Conservation (phyloP, 352 stramenopile species). For the Phytophthora cryptogea region DNA sequence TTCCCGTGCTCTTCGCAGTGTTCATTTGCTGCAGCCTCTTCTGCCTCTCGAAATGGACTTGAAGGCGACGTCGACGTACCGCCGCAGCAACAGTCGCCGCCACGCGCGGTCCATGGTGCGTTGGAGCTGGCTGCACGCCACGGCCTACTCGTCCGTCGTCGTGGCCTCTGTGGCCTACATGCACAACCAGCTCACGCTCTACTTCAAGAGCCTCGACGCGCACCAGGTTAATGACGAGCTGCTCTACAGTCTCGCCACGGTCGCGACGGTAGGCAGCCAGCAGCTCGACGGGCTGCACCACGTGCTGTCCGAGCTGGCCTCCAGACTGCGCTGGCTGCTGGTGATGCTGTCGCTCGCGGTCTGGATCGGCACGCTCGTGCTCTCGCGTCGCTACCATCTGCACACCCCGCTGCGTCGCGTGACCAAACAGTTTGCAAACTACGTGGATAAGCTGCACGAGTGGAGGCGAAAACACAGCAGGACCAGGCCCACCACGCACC, state of each 20-base stretch:
- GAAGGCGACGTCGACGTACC: slow-evolving; percentile 10
- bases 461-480: slow-evolving; percentile 15
- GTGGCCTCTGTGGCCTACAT: slow-evolving; percentile 76
- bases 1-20: not conserved
- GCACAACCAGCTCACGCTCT: slow-evolving; percentile 52
- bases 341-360: slow-evolving; percentile 42
- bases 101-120: slow-evolving; percentile 36
- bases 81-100: slow-evolving; percentile 14
- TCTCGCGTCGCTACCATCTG: slow-evolving; percentile 51
- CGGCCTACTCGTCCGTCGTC: slow-evolving; percentile 66
- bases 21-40: not conserved
- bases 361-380: slow-evolving; percentile 52
- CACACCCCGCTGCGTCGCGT: slow-evolving; percentile 55
- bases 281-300: slow-evolving; percentile 40
- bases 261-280: slow-evolving; percentile 32
- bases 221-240: slow-evolving; percentile 43
- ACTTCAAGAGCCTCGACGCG: slow-evolving; percentile 43
- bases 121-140: slow-evolving; percentile 83
- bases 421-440: slow-evolving; percentile 23
- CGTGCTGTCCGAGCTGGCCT: slow-evolving; percentile 36
- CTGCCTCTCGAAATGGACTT: slow-evolving; percentile 23
- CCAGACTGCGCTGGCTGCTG: slow-evolving; percentile 47
- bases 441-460: slow-evolving; percentile 30
- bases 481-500: slow-evolving; percentile 9
- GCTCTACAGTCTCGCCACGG: slow-evolving; percentile 36